Percentiles rank a stretch among this genome's conserved stretches.
These are phyloP conservation scores for Camellia lanceoleosa DNA, from an alignment of 148 eudicot species.

Conservation along the genomic window DNA sequence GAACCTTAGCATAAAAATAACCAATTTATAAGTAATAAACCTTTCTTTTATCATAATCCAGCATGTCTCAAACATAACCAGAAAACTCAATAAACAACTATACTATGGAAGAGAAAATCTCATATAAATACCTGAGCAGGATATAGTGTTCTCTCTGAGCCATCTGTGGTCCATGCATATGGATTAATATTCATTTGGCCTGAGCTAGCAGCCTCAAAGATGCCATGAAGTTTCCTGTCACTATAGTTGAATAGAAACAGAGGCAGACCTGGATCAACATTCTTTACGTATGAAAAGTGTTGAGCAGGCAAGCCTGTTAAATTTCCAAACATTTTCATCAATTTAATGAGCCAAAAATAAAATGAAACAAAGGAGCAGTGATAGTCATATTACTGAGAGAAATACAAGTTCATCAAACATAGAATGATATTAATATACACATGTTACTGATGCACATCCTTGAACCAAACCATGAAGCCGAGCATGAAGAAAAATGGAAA, in stretches of 20 bases:
- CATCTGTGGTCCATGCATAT: slow-evolving; percentile 73
- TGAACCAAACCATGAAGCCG: neutral
- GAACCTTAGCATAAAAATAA: slow-evolving; percentile 44
- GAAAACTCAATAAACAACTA: slow-evolving; percentile 5
- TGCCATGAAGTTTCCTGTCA: slow-evolving; percentile 65
- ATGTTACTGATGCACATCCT: neutral
- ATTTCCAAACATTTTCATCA: neutral
- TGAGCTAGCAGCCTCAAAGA: slow-evolving; percentile 74
- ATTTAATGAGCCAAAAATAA: neutral
- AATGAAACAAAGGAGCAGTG: neutral
- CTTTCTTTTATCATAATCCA: neutral
- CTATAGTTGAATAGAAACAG: slow-evolving; percentile 74
- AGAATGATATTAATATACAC: neutral
- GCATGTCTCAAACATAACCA: slow-evolving; percentile 4
- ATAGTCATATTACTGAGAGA: neutral
- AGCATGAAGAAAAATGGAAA: neutral
- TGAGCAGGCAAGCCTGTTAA: slow-evolving; percentile 62
- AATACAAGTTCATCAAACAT: neutral
- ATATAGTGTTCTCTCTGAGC: slow-evolving; percentile 51
- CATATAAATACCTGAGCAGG: slow-evolving; percentile 74
- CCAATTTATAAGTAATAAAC: neutral
- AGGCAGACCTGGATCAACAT: slow-evolving; percentile 68
- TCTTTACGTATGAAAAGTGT: slow-evolving; percentile 59
- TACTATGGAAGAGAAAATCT: neutral
- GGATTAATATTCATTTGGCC: slow-evolving; percentile 68